Base-by-base conservation (phyloP, 768 basidiomycete species). In the Rhizopogon vesiculosus region DNA sequence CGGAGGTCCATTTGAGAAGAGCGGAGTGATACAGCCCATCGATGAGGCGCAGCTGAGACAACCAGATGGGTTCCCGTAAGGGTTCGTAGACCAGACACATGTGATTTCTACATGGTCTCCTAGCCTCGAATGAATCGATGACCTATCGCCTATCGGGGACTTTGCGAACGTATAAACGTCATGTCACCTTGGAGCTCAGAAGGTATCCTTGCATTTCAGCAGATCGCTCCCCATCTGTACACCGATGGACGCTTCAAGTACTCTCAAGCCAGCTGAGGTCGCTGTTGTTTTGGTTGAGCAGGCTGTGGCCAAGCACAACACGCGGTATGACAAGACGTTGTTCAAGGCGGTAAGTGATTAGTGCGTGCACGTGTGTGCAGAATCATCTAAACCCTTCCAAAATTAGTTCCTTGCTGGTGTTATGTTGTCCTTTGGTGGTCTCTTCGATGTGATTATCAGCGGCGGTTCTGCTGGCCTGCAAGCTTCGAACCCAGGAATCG, bases 391-490 rank as follows among this genome's bases (percentile, higher is more conserved):
- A 15, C 38, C 22, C 29, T 28, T 12, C 19, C 46, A 25, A 25
- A 25, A 9, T n/a, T 43, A 89, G 87, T 78, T 87, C 49, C 70
- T 82, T 54, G 87, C 86, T 28, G 87, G 87, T 16, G 76, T 79
- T 35, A 86, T 89, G 82, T 64, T 89, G n/a, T 86, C 87, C 7
- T 89, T 89, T 49, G 87, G 87, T 62, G 85, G 84, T n/a, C 69
- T 89, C 15, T 66, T 89, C 31, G 80, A 80, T 19, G 71, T 86
- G 58, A 74, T 89, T 55, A 64, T 87, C 15, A 70, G 76, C 45
- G 87, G 84, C 38, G 87, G 87, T 6, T 78, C 87, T 0, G 65
- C 72, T 0, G 77, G 72, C 1, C 62, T 89, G 29, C 78, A 68
- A 19, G 48, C 69, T 35, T 72, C 70, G 55, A 85, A 87, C 57